A percentile compares a stretch with the other conserved stretches of the same genome.
Conservation (phyloP, 2,329 filamentous ascomycete genomes). For the Pseudomassariella vexata region DNA sequence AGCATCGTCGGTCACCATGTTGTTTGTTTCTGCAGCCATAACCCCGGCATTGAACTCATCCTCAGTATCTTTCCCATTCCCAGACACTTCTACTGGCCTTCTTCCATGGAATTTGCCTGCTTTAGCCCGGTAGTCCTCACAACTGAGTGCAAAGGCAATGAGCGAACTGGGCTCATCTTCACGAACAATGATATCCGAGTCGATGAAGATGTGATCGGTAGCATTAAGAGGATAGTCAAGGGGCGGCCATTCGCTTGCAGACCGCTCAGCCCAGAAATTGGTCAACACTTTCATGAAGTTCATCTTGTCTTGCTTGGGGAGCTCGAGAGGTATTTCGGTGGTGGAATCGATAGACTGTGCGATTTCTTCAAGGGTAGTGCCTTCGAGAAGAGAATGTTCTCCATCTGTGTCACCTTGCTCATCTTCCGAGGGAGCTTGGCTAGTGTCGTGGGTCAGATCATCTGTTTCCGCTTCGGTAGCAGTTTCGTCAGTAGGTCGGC, state of each 20-base stretch:
- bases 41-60: conserved; percentile 22
- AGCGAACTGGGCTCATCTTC: conserved; percentile 97
- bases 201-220: conserved; percentile 91
- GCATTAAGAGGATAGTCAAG: conserved; percentile 87
- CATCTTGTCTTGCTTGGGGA: conserved; percentile 88
- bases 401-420: conserved; percentile 66
- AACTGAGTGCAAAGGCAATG: conserved; percentile 87
- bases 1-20: conserved; percentile 50
- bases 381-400: conserved; percentile 64
- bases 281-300: conserved; percentile 93
- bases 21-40: conserved; percentile 20
- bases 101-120: conserved; percentile 42
- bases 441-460: conserved; percentile 39
- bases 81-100: conserved; percentile 13
- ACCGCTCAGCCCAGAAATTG: conserved; percentile 97
- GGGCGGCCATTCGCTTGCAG: conserved; percentile 86
- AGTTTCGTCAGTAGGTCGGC: conserved; percentile 20
- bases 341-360: conserved; percentile 57
- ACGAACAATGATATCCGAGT: conserved; percentile 93
- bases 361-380: conserved; percentile 60
- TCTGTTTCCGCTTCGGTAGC: conserved; percentile 35
- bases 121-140: conserved; percentile 79
- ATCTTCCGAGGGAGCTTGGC: conserved; percentile 61
- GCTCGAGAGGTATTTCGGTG: conserved; percentile 59
- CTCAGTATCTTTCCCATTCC: conserved; percentile 19